Base-by-base conservation (phyloP, 2,329 filamentous ascomycete genomes). In the Aspergillus flavus region DNA sequence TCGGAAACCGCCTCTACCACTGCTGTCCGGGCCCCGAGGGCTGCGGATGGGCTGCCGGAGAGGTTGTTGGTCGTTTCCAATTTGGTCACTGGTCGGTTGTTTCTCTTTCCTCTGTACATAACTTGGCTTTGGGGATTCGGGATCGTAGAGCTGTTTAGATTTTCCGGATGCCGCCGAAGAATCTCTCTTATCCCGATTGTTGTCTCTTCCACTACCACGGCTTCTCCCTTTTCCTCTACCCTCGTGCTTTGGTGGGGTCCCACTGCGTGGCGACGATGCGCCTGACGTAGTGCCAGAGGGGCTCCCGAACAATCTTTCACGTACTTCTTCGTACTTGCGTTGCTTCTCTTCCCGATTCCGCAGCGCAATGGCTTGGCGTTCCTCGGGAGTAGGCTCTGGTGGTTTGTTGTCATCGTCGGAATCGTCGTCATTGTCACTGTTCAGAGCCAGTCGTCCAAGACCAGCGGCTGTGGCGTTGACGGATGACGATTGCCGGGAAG, bases 321-420 rank as follows among this genome's bases (percentile, higher is more conserved):
- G 86, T 6, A 89, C 92, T 80, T 97, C 93, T 65, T 96, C 91
- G 75, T 97, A 97, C 64, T 91, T 91, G 61, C 89, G 89, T 81
- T 96, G 91, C 81, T 95, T 97, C 80, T 96, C 93, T 73, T 96
- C 93, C 11, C 89, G 86, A 70, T 96, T 92, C 56, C 86, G 85
- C 75, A 93, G 88, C 59, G 94, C 91, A 73, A 91, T 91, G 28
- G 88, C 86, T 65, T 91, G 88, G 39, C 93, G 86, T 80, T 97
- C 91, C 71, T 94, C 91, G 4, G 90, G 86, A 0, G 87, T 91
- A 50, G 87, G 86, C 69, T 88, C 87, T 23, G 84, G 82, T 66
- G 87, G 86, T 74, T 86, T 88, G 59, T 81, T 79, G 56, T 88
- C 86, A 30, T 89, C 86, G 59, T 91, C 87, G 30, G 88, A 91